Conservation (phyloP, 352 stramenopile genomes). For the Blastocystis sp. region DNA sequence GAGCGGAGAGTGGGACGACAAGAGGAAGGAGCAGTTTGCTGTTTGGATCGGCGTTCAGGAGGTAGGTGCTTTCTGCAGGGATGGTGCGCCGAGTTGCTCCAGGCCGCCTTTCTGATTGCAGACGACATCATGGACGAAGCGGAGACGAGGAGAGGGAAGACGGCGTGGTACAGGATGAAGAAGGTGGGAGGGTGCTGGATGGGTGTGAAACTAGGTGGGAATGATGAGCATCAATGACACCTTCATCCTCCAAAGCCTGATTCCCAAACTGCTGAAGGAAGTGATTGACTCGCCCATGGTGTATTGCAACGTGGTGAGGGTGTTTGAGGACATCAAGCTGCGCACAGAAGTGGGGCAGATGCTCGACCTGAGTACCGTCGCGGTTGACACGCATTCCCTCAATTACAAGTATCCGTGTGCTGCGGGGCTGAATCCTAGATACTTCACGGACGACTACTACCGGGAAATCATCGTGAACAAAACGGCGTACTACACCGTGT, state of each 20-base stretch:
- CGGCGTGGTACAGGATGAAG: constrained; percentile 17
- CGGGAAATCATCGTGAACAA: constrained; percentile 48
- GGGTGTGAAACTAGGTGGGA: constrained; percentile 20
- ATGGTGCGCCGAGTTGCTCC: constrained; percentile 44
- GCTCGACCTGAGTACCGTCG: constrained; percentile 43
- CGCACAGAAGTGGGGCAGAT: constrained; percentile 38
- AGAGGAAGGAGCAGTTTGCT: constrained; percentile 5
- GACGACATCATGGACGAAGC: constrained; percentile 66
- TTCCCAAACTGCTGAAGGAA: not conserved
- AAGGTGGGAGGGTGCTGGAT: not conserved
- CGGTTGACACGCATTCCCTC: not conserved
- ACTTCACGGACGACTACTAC: constrained; percentile 26
- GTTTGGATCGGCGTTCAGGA: not conserved
- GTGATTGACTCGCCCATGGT: not conserved
- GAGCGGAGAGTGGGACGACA: constrained; percentile 2
- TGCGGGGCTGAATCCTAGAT: not conserved
- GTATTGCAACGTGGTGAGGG: not conserved
- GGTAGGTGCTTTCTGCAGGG: constrained; percentile 21
- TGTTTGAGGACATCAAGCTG: constrained; percentile 51
- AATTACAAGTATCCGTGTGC: constrained; percentile 21
- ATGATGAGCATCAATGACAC: constrained; percentile 58
- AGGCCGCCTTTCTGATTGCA: constrained; percentile 39
- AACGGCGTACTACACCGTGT: constrained; percentile 55
- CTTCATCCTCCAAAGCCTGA: constrained; percentile 39
- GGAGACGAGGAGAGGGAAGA: constrained; percentile 29